Evolutionary conservation across 2,329 filamentous ascomycete genomes (phyloP), one percentile per base, ranked within the genome.

Genomic region (Chrysoporthe puriensis): DNA sequence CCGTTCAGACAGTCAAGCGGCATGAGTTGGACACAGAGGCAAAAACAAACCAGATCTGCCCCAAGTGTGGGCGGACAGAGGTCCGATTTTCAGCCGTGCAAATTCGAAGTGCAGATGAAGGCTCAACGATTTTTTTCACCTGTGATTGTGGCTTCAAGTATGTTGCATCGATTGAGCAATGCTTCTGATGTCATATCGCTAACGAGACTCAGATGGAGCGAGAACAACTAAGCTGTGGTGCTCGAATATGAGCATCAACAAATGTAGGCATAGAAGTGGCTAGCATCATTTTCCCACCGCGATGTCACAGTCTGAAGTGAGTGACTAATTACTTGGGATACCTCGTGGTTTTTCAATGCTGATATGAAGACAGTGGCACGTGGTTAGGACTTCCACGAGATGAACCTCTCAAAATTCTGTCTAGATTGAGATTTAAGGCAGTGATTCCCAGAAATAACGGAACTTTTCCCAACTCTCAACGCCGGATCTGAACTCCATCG

Each of bases 81-180:
- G 93, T 98, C 79, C 91, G 89, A 73, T 98, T 90, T 78, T 91
- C 93, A 62, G 91, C 91, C 2, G 88, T 93, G 69, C 96, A 99
- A 78, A 82, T 97, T 74, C 90, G 95, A 73, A 90, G 94, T 83
- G 96, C 95, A 65, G 96, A 99, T 78, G 95, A 98, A 87, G 96
- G 96, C 70, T 93, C 91, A 72, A 97, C 95, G 0, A 88, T 97
- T 65, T 96, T 97, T 76, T 97, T 93, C 80, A 90, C 86, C 69
- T 97, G 94, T 80, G 89, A 94, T 67, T 97, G 94, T 77, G 92
- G 93, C 68, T 84, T 93, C 80, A 94, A 91, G 91, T 94, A 86
- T 73, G 89, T 79, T 46, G 5, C 26, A 34, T 13, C 21, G 58
- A 54, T 57, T 46, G 57, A 18, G 48, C n/a, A 57, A 50, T 52